phyloP scores from a whole-genome alignment of 106 monocot species.

The Platanthera zijinensis region DNA sequence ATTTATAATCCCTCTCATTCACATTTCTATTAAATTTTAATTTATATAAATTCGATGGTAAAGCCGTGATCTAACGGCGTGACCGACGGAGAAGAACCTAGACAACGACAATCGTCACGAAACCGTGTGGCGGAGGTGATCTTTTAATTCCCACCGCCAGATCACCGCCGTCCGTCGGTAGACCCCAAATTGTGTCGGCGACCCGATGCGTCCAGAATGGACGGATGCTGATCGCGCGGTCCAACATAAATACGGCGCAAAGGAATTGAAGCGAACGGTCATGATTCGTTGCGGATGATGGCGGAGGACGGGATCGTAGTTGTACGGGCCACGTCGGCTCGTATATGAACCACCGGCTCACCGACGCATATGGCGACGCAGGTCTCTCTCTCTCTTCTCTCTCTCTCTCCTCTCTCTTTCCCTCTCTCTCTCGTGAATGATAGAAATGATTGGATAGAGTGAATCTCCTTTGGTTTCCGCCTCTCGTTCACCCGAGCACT shows the following conservation, averaged over 20 bases:
- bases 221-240: neutral
- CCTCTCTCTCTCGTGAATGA: neutral
- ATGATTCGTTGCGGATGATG: neutral
- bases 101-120: neutral
- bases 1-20: too few species aligned
- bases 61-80: slow-evolving; percentile 9
- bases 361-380: neutral
- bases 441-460: too few species aligned
- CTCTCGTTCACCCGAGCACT: neutral
- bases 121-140: neutral
- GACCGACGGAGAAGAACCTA: neutral
- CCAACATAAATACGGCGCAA: neutral
- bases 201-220: neutral
- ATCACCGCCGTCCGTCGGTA: slow-evolving; percentile 7
- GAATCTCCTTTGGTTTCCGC: neutral
- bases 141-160: neutral
- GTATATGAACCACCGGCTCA: slow-evolving; percentile 6
- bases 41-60: too few species aligned
- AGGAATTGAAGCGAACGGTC: slow-evolving; percentile 7
- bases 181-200: neutral
- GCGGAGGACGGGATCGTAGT: neutral
- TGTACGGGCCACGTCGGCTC: slow-evolving; percentile 7
- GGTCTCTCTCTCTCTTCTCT: neutral
- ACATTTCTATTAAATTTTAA: too few species aligned
- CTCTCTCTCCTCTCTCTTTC: neutral